Evolutionary conservation across 371 early-diverging fungal genomes (phyloP).

Genomic region (Mortierella sp.): DNA sequence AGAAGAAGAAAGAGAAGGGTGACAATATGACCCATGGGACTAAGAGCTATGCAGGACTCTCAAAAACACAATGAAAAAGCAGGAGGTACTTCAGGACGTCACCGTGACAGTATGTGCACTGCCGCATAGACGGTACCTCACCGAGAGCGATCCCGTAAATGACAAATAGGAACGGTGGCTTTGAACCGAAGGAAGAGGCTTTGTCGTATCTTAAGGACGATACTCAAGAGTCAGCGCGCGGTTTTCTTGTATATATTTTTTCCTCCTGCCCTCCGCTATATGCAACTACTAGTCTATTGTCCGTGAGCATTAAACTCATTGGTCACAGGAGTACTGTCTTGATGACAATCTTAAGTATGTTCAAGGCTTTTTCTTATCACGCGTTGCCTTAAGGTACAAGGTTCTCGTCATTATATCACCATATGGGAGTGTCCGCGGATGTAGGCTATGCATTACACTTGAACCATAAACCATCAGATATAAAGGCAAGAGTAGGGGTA

Average conservation of each 20-base stretch:
- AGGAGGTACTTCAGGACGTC: background rate
- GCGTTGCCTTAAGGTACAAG: background rate
- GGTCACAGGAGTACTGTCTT: background rate
- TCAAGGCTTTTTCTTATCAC: background rate
- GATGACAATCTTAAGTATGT: background rate
- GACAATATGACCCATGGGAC: background rate
- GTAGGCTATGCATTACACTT: too few species aligned
- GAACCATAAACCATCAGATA: background rate
- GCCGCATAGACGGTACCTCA: background rate
- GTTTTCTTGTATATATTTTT: too few species aligned
- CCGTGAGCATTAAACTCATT: too few species aligned
- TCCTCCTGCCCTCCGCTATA: too few species aligned
- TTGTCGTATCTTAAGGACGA: too few species aligned
- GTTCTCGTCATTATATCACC: too few species aligned
- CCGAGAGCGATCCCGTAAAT: too few species aligned
- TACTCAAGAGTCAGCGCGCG: too few species aligned
- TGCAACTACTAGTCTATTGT: too few species aligned
- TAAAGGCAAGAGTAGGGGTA: background rate
- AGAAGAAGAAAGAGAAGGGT: background rate
- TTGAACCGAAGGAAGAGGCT: too few species aligned
- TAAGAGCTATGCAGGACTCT: background rate
- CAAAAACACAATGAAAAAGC: background rate
- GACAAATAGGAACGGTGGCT: too few species aligned
- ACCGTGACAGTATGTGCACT: background rate
- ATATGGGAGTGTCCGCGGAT: too few species aligned